Evolutionary conservation across 106 monocot genomes (phyloP), one percentile per base, ranked within the genome.

Genomic region (Platanthera guangdongensis): DNA sequence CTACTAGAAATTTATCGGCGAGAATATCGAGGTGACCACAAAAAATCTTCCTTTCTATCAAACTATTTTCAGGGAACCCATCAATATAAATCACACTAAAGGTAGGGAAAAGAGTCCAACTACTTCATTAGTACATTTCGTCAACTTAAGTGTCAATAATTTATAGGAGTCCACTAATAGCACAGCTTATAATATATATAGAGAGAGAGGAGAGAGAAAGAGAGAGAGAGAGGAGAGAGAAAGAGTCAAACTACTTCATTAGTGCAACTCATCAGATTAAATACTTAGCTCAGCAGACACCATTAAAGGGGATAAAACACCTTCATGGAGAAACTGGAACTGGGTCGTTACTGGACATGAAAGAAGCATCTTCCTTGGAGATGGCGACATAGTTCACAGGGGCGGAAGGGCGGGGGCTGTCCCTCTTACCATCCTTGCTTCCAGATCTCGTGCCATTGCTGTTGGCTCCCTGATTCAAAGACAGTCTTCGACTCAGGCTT

Each of bases 361-460:
- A 21, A 67, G 67, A 39, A 67, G 67, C 67, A 67, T 67, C 67
- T 22, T 67, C 67, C 32, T 67, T 67, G 67, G 67, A 25, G 67
- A 86, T 86, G 76, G 89, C 88, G 0, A 86, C 88, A 68, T 92
- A 88, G 79, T 92, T 97, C 12, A 83, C 83, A 7, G 97, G 97
- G 60, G 91, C 84, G 12, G 86, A 73, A 12, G 87, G 80, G 13
- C 83, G 62, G 50, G n/a, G 50, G 16, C 76, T 77, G 11, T 95
- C 90, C 80, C 85, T 88, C 78, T 75, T 88, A 46, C 86, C 91
- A 65, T 97, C 93, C 77, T 86, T 88, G 59, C 80, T 83, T 47
- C 67, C 65, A 13, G 89, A 85, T 65, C 85, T 79, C 21, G 65
- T 9, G 14, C 85, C 81, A 15, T 74, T 81, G 63, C 52, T 71